Evolutionary conservation across 2,329 filamentous ascomycete species (phyloP).

Genomic region (Thielaviopsis ethacetica): DNA sequence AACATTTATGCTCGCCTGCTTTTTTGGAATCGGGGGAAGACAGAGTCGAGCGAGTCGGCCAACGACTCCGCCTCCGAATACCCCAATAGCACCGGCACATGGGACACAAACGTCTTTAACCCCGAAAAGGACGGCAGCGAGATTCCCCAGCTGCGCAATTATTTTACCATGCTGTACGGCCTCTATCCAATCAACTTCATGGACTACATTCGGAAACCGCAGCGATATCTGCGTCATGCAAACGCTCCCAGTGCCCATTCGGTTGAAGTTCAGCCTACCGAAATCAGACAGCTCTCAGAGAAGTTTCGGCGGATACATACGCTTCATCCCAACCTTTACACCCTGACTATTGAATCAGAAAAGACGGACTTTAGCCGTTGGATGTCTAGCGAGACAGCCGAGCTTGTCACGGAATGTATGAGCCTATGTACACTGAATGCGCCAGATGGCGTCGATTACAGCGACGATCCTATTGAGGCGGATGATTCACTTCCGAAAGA

Average conservation of each 20-base stretch:
- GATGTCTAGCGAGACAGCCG: constrained; percentile 64
- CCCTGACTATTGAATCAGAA: constrained; percentile 62
- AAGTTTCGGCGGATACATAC: constrained; percentile 56
- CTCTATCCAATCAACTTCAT: constrained; percentile 75
- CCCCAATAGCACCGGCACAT: constrained; percentile 24
- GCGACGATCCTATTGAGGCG: background rate
- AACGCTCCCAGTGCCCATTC: constrained; percentile 55
- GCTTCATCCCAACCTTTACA: constrained; percentile 74
- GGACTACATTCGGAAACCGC: constrained; percentile 70
- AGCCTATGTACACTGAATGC: constrained; percentile 33
- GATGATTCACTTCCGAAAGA: background rate
- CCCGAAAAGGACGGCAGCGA: constrained; percentile 44
- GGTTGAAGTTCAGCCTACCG: constrained; percentile 60
- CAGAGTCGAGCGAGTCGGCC: constrained; percentile 24
- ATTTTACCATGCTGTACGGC: constrained; percentile 71
- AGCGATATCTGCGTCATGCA: constrained; percentile 59
- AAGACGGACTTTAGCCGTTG: constrained; percentile 60
- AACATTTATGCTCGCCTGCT: constrained; percentile 65
- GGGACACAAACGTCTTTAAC: constrained; percentile 48
- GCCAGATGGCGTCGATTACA: constrained; percentile 3
- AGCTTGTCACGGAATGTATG: constrained; percentile 68
- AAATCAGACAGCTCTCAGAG: constrained; percentile 62
- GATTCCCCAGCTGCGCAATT: constrained; percentile 53
- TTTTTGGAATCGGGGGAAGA: constrained; percentile 53
- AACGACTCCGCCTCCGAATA: constrained; percentile 11